Evolutionary conservation across 108 stramenopile genomes (phyloP), one percentile per base, ranked within the genome.

Genomic region (Cyclostephanos tholiformis): DNA sequence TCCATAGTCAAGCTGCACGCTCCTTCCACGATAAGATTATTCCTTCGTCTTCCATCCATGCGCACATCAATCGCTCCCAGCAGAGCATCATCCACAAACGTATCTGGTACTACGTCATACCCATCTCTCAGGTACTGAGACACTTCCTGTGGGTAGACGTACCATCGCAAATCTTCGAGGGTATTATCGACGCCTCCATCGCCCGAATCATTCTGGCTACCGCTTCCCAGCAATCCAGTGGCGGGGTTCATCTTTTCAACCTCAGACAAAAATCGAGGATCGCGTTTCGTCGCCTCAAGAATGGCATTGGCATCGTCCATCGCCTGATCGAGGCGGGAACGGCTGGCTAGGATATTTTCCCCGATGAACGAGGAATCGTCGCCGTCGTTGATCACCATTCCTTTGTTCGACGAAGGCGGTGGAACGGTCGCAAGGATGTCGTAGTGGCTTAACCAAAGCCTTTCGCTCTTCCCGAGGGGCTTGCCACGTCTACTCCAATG

Each of bases 361-460:
- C 20, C 22, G 39, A 59, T 17, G n/a, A 53, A 13, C 22, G n/a
- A 20, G 4, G 46, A 19, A 58, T 58, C 57, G 43, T 20, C 38
- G 23, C 53, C 25, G 25, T 27, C 23, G 23, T 55, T 13, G 53
- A 3, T 55, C 23, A 25, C 22, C 1, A 26, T 16, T 55, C 26
- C 25, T 13, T 5, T 12, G 2, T 8, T 26, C 7, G 23, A 25
- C 23, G 53, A 25, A 55, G 23, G 26, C 3, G 53, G 26, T 6
- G 10, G 26, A 10, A 20, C 23, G 8, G 76, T 60, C 35, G 69
- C 51, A 12, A 77, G 52, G 7, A 83, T 38, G 62, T 87, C 79
- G 70, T 84, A 95, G 56, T 90, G 94, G 30, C 89, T 91, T 69
- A 95, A 62, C 94, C 94, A 95, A 19, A 67, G 74, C 56, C 94